Base-by-base conservation (phyloP, 2,329 filamentous ascomycete genomes). In the Cladosporium sp. region DNA sequence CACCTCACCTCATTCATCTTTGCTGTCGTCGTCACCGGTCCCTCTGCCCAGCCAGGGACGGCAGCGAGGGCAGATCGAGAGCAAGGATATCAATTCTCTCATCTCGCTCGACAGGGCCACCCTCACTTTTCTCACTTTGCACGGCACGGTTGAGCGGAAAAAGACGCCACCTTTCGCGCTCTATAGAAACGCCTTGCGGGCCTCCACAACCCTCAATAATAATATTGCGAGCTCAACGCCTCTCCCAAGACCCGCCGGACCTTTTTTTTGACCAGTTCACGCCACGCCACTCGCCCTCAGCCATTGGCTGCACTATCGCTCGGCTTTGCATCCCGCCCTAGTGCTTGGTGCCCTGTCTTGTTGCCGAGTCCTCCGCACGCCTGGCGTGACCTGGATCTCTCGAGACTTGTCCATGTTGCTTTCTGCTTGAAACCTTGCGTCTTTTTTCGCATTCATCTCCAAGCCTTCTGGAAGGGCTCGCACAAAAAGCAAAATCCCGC, bases 281-380 rank as follows among this genome's bases (percentile, higher is more conserved):
- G 15, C 38, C 37, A 36, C 12, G 13, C 9, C 22, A 27, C 22
- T 27, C 22, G 9, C 22, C 22, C 22, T 27, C 22, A 27, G 19
- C 32, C 34, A 39, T 20, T 48, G 44, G 44, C 24, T 20, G 34
- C 36, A 39, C 44, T 40, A 47, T 47, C 44, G 44, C 44, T 47
- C 36, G 44, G 45, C 37, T 41, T 12, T 34, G 9, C 15, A 27
- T 47, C 22, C 44, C 44, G 44, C 19, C 44, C 45, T 41, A 48
- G 45, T 41, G 24, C 11, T 27, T 34, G 27, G 24, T 48, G 45
- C n/a, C n/a, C n/a, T n/a, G n/a, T n/a, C n/a, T n/a, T n/a, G n/a
- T n/a, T n/a, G n/a, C 45, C 45, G 45, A 48, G 45, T 48, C 45
- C 32, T 34, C 29, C 37, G 45, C 37, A 34, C 17, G 37, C 37